Evolutionary conservation across 2,329 filamentous ascomycete species (phyloP).

Genomic region (Diplodia intermedia): DNA sequence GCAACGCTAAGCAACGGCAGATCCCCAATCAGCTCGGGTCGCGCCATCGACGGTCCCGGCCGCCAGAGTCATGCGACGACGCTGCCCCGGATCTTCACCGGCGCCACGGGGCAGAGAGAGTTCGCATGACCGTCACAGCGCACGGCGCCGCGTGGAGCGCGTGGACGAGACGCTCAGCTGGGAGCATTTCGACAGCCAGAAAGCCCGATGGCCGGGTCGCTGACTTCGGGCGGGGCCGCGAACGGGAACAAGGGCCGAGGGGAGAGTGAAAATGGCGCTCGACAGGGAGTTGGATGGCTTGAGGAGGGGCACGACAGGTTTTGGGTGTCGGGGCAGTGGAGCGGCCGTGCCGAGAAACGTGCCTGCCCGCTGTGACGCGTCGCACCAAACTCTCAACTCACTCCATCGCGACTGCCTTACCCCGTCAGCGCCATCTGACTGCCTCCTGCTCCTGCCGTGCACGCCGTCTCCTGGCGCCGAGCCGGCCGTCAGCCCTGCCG

Average conservation of each 20-base stretch:
- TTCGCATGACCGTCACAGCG: conserved; percentile 18
- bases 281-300: background rate
- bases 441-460: background rate
- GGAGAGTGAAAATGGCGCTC: background rate
- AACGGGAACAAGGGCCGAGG: background rate
- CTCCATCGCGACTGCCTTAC: background rate
- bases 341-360: background rate
- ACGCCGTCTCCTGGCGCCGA: background rate
- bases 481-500: background rate
- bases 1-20: conserved; percentile 16
- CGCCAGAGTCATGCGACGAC: conserved; percentile 20
- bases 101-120: conserved; percentile 9
- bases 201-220: conserved; percentile 17
- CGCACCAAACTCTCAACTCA: background rate
- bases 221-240: conserved; percentile 10
- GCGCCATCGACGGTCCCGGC: conserved; percentile 2
- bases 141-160: background rate
- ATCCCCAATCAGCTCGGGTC: conserved; percentile 27
- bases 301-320: conserved; percentile 19
- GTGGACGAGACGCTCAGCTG: conserved; percentile 21
- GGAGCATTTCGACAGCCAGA: background rate
- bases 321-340: background rate
- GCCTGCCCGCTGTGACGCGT: conserved; percentile 18
- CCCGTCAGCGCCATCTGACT: conserved; percentile 7
- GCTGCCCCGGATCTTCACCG: conserved; percentile 21